phyloP scores from a whole-genome alignment of 2,329 filamentous ascomycete genomes.

The Diaporthe velutina region DNA sequence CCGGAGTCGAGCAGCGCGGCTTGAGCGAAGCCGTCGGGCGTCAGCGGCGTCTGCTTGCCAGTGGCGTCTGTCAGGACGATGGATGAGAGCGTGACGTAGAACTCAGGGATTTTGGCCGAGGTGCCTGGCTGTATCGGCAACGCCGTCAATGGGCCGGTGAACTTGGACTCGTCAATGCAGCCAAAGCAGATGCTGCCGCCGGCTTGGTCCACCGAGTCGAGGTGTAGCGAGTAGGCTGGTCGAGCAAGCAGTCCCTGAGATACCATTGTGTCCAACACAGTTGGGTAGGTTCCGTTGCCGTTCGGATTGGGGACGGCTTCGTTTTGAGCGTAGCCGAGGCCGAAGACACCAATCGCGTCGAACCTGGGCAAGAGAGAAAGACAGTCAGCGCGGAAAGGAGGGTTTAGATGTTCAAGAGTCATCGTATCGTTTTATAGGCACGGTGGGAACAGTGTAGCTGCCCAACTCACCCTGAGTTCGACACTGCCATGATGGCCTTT shows the following conservation, averaged over 20 bases:
- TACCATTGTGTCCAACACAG: conserved; percentile 4
- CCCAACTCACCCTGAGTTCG: not conserved
- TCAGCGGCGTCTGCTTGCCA: conserved; percentile 5
- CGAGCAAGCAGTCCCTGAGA: not conserved
- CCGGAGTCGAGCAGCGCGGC: conserved; percentile 28
- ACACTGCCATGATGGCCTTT: not conserved
- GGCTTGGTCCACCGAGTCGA: not conserved
- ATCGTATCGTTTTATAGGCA: not conserved
- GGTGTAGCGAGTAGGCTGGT: conserved; percentile 2
- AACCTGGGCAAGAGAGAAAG: not conserved
- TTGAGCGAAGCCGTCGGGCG: not conserved
- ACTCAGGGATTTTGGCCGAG: not conserved
- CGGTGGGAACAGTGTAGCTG: not conserved
- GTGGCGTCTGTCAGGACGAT: not conserved
- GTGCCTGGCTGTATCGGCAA: conserved; percentile 7
- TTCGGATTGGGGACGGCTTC: conserved; percentile 3
- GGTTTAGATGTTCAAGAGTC: not conserved
- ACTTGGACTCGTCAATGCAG: conserved; percentile 27
- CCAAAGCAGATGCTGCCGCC: conserved; percentile 29
- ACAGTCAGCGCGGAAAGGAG: not conserved
- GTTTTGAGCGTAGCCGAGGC: conserved; percentile 1
- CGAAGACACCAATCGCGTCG: conserved; percentile 1
- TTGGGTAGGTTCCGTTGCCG: conserved; percentile 16
- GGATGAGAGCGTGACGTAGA: conserved; percentile 16
- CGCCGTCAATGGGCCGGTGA: conserved; percentile 4